These are phyloP conservation scores for Daedaleopsis nitida DNA, from an alignment of 768 basidiomycete genomes.

Conservation along the genomic window DNA sequence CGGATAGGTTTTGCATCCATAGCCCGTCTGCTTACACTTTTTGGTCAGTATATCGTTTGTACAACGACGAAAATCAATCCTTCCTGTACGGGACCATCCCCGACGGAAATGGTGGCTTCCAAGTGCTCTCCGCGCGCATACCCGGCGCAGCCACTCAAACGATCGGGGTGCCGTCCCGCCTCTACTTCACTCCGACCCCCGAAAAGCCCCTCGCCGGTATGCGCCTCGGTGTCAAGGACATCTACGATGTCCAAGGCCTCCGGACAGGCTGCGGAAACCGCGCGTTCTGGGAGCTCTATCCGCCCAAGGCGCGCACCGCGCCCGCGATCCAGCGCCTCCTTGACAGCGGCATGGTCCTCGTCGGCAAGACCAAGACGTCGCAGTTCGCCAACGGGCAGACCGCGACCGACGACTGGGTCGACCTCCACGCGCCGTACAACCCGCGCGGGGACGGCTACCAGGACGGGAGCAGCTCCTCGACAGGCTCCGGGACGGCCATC, in stretches of 20 bases:
- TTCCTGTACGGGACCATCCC: slow-evolving; percentile 48
- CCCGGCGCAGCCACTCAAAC: slow-evolving; percentile 28
- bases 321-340: slow-evolving; percentile 48
- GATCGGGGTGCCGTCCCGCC: slow-evolving; percentile 53
- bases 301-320: slow-evolving; percentile 38
- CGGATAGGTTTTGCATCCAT: neutral
- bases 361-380: slow-evolving; percentile 57
- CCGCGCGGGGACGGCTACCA: slow-evolving; percentile 36
- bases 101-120: slow-evolving; percentile 34
- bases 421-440: slow-evolving; percentile 34
- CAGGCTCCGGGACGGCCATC: slow-evolving; percentile 28
- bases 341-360: slow-evolving; percentile 49
- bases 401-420: slow-evolving; percentile 36
- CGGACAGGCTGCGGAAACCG: slow-evolving; percentile 40
- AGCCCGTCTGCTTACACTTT: neutral
- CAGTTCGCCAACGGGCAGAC: slow-evolving; percentile 52
- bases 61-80: slow-evolving; percentile 44
- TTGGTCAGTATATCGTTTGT: slow-evolving; percentile 38
- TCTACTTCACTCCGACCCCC: slow-evolving; percentile 36
- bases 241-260: slow-evolving; percentile 41
- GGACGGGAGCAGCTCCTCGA: slow-evolving; percentile 33
- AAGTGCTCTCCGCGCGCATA: slow-evolving; percentile 25
- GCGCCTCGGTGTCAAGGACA: slow-evolving; percentile 54
- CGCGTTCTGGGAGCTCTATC: slow-evolving; percentile 38
- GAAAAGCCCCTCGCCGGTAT: slow-evolving; percentile 42